These are phyloP conservation scores for Xylaria sp. DNA, from an alignment of 2,329 filamentous ascomycete species.

Conservation along the genomic window DNA sequence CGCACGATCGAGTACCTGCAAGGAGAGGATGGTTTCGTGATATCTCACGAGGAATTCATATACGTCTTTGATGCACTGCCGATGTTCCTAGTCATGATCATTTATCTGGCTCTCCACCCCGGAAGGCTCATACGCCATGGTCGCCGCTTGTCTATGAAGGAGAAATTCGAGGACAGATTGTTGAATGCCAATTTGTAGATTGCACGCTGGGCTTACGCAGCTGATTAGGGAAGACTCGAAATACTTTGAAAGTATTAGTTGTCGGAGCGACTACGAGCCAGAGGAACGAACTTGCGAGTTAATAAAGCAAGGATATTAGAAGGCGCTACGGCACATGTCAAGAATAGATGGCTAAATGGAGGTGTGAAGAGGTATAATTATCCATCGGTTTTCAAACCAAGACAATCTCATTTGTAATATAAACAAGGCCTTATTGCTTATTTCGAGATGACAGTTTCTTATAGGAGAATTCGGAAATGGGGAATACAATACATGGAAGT, in stretches of 20 bases:
- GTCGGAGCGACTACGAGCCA: neutral
- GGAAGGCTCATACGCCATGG: constrained; percentile 6
- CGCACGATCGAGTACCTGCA: constrained; percentile 54
- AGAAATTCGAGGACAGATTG: neutral
- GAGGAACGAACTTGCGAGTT: neutral
- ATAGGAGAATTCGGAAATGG: too few relatives aligned
- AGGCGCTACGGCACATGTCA: too few relatives aligned
- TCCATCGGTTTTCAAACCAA: too few relatives aligned
- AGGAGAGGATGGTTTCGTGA: constrained; percentile 48
- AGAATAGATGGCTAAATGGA: too few relatives aligned
- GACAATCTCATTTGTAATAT: too few relatives aligned
- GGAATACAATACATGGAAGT: too few relatives aligned
- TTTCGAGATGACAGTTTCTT: too few relatives aligned
- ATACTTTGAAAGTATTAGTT: neutral
- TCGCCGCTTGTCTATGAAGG: neutral
- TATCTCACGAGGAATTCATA: constrained; percentile 48
- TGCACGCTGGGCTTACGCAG: neutral
- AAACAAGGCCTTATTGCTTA: too few relatives aligned
- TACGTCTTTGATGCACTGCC: constrained; percentile 52
- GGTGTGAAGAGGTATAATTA: too few relatives aligned
- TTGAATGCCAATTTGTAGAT: neutral
- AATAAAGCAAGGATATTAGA: neutral
- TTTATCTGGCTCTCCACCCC: constrained; percentile 37
- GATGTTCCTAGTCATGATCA: constrained; percentile 49
- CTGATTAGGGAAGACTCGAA: neutral